These are phyloP conservation scores for Neocucurbitaria cava DNA, from an alignment of 2,329 filamentous ascomycete species.

Conservation along the genomic window DNA sequence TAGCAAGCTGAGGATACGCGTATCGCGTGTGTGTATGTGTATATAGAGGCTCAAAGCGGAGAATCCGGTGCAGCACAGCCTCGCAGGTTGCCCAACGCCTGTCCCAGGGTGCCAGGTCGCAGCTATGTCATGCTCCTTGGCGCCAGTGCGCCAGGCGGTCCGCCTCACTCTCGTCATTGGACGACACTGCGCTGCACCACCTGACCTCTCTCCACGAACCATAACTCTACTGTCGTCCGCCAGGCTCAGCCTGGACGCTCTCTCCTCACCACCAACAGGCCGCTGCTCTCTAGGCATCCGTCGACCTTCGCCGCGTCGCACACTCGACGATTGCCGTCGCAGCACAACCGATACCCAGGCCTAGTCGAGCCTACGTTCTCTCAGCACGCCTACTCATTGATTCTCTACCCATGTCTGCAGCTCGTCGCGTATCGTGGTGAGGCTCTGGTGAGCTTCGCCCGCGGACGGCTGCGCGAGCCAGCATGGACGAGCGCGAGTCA, in stretches of 20 bases:
- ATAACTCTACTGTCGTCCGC: background rate
- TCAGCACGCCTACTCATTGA: slow-evolving; percentile 2
- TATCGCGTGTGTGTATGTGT: slow-evolving; percentile 12
- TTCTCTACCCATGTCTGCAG: slow-evolving; percentile 36
- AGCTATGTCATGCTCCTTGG: slow-evolving; percentile 21
- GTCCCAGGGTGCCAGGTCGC: background rate
- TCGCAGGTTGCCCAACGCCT: slow-evolving; percentile 6
- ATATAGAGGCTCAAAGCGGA: slow-evolving; percentile 9
- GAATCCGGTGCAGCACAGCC: slow-evolving; percentile 9
- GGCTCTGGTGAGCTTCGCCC: slow-evolving; percentile 41
- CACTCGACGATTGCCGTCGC: slow-evolving; percentile 8
- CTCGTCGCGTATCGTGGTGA: slow-evolving; percentile 31
- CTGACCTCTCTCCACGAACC: slow-evolving; percentile 1
- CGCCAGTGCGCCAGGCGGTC: slow-evolving; percentile 4
- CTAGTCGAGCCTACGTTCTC: background rate
- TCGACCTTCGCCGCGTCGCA: slow-evolving; percentile 12
- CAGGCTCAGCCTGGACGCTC: background rate
- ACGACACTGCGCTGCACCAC: slow-evolving; percentile 7
- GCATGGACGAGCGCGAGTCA: slow-evolving; percentile 44
- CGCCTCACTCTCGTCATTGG: slow-evolving; percentile 15
- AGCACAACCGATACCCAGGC: background rate
- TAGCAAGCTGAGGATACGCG: slow-evolving; percentile 14
- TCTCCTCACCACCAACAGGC: background rate
- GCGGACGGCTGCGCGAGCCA: slow-evolving; percentile 22
- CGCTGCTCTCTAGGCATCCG: background rate